Base-by-base conservation (phyloP, 805 yeast genomes). In the Vanderwaltozyma tropicalis region DNA sequence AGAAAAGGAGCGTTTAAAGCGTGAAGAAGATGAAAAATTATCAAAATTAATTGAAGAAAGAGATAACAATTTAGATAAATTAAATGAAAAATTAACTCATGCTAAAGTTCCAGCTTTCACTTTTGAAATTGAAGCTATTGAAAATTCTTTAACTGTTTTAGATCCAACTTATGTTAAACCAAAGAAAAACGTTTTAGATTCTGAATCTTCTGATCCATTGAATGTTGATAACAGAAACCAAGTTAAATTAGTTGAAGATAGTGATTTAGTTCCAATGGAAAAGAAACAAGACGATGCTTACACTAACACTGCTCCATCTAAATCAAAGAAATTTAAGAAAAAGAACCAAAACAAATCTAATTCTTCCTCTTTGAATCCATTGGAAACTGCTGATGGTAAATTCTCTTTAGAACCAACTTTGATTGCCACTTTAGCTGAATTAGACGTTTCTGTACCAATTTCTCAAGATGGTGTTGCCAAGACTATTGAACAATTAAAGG, bases 81-180 rank as follows among this genome's bases (percentile, higher is more conserved):
- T 80, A 40, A 85, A 84, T 50, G 69, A 74, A 54, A 76, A 75
- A 53, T 74, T 83, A 67, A 72, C 76, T 37, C 82, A 76, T 45
- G 87, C 87, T 33, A 57, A 59, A 34, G 75, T 82, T 20, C 95
- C 97, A 21, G 97, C 96, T 20, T 88, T 81, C 64, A 75, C 80
- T 41, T 65, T 65, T 32, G 95, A 92, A 64, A 80, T 89, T 52
- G 70, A 71, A 47, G 68, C 80, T 45, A 82, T 92, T 53, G 84
- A 87, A 61, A 66, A 72, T 39, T 69, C 87, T 57, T 69, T 88
- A 57, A 55, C 65, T 27, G 74, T 74, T 62, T 84, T 92, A 50
- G 95, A 87, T 56, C 92, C 94, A 48, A 56, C 79, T 33, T 78
- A 74, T 62, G 84, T 76, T 53, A 76, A 73, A 59, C 76, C 81